Evolutionary conservation across 441 rosid species (phyloP).

Genomic region (Brassica balearica): DNA sequence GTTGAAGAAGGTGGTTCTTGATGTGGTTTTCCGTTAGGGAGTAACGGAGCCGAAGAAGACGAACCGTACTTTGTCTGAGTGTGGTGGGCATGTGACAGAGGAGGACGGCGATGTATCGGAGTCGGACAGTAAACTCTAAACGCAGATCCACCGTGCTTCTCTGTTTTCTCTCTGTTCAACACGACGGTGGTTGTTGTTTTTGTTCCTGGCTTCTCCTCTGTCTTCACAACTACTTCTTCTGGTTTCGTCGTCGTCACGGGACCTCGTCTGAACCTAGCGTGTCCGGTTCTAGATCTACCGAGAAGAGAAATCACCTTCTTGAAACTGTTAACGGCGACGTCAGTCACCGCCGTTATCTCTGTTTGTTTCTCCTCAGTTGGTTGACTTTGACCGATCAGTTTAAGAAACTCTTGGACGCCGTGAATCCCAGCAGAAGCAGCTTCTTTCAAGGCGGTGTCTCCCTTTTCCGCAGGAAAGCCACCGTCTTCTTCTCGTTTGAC

Average conservation of each 20-base stretch:
- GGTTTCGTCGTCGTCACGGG: constrained; percentile 28
- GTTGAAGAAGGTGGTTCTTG: constrained; percentile 31
- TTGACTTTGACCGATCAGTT: constrained; percentile 56
- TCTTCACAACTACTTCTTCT: not conserved
- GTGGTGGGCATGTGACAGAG: constrained; percentile 58
- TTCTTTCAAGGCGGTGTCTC: constrained; percentile 65
- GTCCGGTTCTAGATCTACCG: constrained; percentile 64
- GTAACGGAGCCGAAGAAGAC: constrained; percentile 17
- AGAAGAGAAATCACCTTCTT: constrained; percentile 61
- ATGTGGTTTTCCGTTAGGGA: constrained; percentile 24
- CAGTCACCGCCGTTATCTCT: constrained; percentile 65
- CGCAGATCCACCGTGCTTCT: constrained; percentile 60
- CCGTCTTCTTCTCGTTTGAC: constrained; percentile 48
- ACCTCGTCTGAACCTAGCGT: constrained; percentile 66
- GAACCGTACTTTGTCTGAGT: constrained; percentile 35
- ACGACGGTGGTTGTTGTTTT: constrained; percentile 37
- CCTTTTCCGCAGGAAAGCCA: constrained; percentile 40
- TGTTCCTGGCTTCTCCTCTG: constrained; percentile 27
- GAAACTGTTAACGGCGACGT: constrained; percentile 60
- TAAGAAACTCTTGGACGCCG: constrained; percentile 76
- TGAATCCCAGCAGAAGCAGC: constrained; percentile 82
- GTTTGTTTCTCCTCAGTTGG: constrained; percentile 38
- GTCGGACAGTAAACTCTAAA: constrained; percentile 73
- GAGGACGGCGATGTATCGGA: constrained; percentile 72
- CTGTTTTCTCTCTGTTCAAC: constrained; percentile 38